Evolutionary conservation across 2,329 filamentous ascomycete genomes (phyloP).

Genomic region (Ophiostoma montium): DNA sequence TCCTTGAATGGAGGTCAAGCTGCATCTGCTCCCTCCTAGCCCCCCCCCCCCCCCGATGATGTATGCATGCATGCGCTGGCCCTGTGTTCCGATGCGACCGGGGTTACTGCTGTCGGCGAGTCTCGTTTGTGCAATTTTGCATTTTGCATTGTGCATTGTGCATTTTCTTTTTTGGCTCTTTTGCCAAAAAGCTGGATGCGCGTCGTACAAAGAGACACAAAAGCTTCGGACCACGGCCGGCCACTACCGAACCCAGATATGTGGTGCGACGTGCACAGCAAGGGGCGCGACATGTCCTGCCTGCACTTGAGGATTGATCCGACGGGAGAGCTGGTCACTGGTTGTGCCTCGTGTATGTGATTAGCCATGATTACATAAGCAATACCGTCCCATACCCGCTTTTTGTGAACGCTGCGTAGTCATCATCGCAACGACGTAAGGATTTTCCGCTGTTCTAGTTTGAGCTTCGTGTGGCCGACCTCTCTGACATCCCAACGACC

Average conservation of each 20-base stretch:
- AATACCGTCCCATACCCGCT: neutral
- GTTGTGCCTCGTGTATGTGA: neutral
- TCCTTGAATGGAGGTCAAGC: neutral
- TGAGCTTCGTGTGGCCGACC: neutral
- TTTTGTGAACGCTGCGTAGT: neutral
- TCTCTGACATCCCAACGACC: neutral
- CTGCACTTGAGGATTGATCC: no score
- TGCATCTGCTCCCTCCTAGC: neutral
- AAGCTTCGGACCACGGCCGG: no score
- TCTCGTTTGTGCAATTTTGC: neutral
- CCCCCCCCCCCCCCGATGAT: neutral
- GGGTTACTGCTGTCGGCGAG: neutral
- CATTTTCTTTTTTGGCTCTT: no score
- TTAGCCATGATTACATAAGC: neutral
- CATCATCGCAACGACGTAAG: conserved; percentile 1
- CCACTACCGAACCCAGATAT: no score
- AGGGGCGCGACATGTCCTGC: no score
- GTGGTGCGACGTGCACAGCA: no score
- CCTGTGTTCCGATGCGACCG: neutral
- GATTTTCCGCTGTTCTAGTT: neutral
- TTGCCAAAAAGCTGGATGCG: no score
- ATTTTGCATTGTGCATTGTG: no score
- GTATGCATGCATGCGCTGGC: conserved; percentile 1
- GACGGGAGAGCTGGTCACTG: no score
- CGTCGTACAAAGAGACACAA: no score